Base-by-base conservation (phyloP, 2,329 filamentous ascomycete species). In the Madurella mycetomatis region DNA sequence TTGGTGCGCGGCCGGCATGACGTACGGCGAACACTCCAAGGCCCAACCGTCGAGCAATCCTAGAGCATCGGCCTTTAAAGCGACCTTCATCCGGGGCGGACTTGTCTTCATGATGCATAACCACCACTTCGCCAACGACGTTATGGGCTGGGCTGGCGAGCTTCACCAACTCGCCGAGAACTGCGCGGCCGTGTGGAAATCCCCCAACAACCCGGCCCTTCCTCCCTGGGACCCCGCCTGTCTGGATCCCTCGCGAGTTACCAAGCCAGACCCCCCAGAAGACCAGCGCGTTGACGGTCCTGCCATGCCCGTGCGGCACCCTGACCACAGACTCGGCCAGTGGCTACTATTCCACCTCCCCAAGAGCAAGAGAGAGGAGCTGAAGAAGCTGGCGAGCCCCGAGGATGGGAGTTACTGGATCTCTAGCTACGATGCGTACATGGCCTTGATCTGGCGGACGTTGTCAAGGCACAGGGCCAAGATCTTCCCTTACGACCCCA, bases 71-170 rank as follows among this genome's bases (percentile, higher is more conserved):
- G 71, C 66, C 0, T 76, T 71, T 59, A 69, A 74, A 43, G 66
- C 67, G 0, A 75, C 69, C 55, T 70, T 76, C 30, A 61, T 75
- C 11, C 65, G 60, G 0, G 73, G 73, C 5, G 74, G 73, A 0
- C 51, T 75, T 1, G 65, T 76, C 7, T 67, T 76, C 51, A 72
- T 66, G 31, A 72, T 72, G 50, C 72, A 76, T 30, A 62, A 67
- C 47, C 73, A 76, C 43, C 73, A 76, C 51, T 76, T 71, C 42
- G 62, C 70, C 16, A 71, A 70, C 51, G 73, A 76, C 54, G 60
- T 73, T 0, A 72, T 73, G 67, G 72, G 71, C 1, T 74, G 71
- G 70, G 63, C 67, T 0, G 64, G 66, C 1, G 65, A 72, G 12
- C 59, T 63, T 0, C 66, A 69, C 13, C 71, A 75, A 60, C 65